Base-by-base conservation (phyloP, 352 stramenopile species). In the Phytophthora brassicae region DNA sequence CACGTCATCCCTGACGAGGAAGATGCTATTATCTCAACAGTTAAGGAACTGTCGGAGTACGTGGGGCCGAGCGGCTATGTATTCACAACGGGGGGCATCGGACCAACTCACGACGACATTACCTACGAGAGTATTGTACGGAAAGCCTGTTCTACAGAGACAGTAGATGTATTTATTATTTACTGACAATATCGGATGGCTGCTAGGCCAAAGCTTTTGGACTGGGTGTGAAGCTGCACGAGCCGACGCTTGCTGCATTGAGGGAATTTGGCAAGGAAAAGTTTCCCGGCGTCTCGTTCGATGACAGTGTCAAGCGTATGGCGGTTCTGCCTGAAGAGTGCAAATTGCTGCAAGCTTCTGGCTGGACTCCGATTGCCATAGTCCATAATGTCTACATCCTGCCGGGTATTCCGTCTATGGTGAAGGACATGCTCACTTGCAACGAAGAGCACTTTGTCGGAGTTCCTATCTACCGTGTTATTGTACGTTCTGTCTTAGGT, bases 21-120 rank as follows among this genome's bases (percentile, higher is more conserved):
- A 20, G 81, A 94, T 23, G 75, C 74, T 2, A 95, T 95, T 46
- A 56, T 83, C 0, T 79, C 72, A 13, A 93, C 83, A 1, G 83
- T 95, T 19, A 79, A 89, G 53, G 60, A 88, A 17, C 68, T 95
- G n/a, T 93, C 82, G 22, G 72, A 88, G 13, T 70, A 88, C 7
- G 86, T 95, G 5, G 84, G 86, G 0, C 72, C 75, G 11, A 79
- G 54, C 9, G 86, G 86, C 33, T 95, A 90, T 46, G 84, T 95
- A n/a, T 79, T 95, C 72, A 93, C 86, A n/a, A 92, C 86, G 13
- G 86, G 86, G 56, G 86, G 86, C n/a, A 93, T 95, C 33, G 86
- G 86, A 6, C 86, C 84, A 11, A 95, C 86, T 7, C 86, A 95
- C 51, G 86, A 95, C 66, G 86, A 95, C 63, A 92, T 95, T 67